phyloP scores from a whole-genome alignment of 1,284 basidiomycete species.

The Pseudozyma thailandica region DNA sequence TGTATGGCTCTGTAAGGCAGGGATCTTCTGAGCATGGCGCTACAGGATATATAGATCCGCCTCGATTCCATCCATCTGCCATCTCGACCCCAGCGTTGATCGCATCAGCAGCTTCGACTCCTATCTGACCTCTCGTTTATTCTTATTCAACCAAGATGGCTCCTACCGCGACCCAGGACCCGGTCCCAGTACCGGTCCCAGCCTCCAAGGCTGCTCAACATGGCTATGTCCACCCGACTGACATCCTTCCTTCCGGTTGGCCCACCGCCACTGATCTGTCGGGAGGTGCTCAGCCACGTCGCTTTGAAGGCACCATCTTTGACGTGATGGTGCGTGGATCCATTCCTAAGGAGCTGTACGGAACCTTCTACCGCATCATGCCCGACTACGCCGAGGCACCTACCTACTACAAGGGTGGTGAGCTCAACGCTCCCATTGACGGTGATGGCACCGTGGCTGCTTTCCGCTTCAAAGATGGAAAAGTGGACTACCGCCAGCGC shows the following conservation, averaged over 20 bases:
- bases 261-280: constrained; percentile 36
- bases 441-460: constrained; percentile 40
- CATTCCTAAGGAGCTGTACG: constrained; percentile 32
- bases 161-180: constrained; percentile 26
- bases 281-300: constrained; percentile 29
- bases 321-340: constrained; percentile 26
- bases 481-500: constrained; percentile 33
- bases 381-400: constrained; percentile 33
- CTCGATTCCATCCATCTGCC: too few species aligned
- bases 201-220: constrained; percentile 21
- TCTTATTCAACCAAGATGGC: constrained; percentile 30
- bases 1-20: too few species aligned
- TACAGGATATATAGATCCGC: too few species aligned
- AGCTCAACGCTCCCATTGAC: constrained; percentile 39
- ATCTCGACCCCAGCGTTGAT: too few species aligned
- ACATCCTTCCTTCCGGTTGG: constrained; percentile 31
- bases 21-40: too few species aligned
- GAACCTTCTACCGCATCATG: constrained; percentile 48
- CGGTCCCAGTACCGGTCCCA: constrained; percentile 8
- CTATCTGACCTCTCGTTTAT: too few species aligned
- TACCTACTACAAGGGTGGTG: constrained; percentile 27
- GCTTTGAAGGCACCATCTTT: constrained; percentile 37
- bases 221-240: constrained; percentile 29
- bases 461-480: constrained; percentile 39
- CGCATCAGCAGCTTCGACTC: too few species aligned